These are phyloP conservation scores for Thraustochytrium sp. DNA, from an alignment of 352 stramenopile genomes.

Conservation along the genomic window DNA sequence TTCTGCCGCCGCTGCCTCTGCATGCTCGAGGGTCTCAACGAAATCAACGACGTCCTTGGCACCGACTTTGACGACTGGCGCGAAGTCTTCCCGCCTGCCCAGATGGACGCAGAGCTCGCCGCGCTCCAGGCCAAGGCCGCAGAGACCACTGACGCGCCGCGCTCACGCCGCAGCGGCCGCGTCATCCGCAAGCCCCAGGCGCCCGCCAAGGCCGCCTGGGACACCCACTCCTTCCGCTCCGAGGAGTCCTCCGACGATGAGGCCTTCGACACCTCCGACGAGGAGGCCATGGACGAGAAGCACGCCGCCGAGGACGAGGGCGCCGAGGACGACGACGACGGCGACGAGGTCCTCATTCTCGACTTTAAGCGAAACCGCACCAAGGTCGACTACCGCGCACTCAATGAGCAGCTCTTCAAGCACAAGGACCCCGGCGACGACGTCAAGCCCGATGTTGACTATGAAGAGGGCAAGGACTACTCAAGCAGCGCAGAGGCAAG, in stretches of 20 bases:
- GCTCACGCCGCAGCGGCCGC: conserved; percentile 7
- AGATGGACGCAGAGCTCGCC: neutral
- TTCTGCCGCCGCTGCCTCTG: conserved; percentile 60
- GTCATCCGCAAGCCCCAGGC: neutral
- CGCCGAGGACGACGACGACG: neutral
- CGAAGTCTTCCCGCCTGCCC: neutral
- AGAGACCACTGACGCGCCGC: neutral
- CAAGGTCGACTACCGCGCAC: conserved; percentile 28
- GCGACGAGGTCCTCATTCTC: neutral
- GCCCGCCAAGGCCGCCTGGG: neutral
- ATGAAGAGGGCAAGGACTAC: conserved; percentile 17
- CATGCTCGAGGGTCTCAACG: conserved; percentile 11
- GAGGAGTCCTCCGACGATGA: neutral
- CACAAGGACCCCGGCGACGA: neutral
- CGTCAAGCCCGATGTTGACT: neutral
- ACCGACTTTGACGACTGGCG: conserved; percentile 32
- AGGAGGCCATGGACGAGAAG: neutral
- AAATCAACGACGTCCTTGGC: conserved; percentile 42
- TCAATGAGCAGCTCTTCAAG: conserved; percentile 12
- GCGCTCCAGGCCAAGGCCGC: neutral
- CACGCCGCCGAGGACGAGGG: neutral
- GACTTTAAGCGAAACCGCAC: conserved; percentile 1
- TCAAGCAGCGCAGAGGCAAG: neutral
- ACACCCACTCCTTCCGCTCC: conserved; percentile 36
- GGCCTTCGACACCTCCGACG: neutral